Base-by-base conservation (phyloP, 1,284 basidiomycete genomes). In the Ceratobasidium sp. region DNA sequence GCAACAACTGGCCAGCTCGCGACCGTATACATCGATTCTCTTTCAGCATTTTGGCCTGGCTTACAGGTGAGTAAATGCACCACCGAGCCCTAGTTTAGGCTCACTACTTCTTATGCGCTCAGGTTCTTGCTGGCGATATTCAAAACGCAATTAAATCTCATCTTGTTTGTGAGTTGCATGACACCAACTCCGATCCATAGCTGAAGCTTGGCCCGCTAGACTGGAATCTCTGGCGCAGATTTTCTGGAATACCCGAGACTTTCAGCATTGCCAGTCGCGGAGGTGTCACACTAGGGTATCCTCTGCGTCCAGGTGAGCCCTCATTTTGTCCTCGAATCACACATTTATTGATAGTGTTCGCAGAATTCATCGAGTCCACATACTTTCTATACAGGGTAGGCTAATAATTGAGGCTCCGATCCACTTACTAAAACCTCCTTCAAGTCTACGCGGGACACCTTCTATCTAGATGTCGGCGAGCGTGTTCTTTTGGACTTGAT, bases 341-440 rank as follows among this genome's bases (percentile, higher is more conserved):
- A 28, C n/a, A 17, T 7, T 48, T 71, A 59, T 74, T 65, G 81
- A 26, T 70, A 13, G 48, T 23, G 28, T 70, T 61, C 66, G 1
- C 84, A 87, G 96, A 98, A 84, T 96, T 97, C 81, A 90, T 97
- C 78, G 96, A 98, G 85, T 96, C 94, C 33, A 98, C 95, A 2
- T 97, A 96, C 90, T 97, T 97, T 85, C 87, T 98, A 12, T 97
- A 98, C 83, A 89, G 93, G 71, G 95, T 94, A 82, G 80, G 90
- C 85, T 48, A 20, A 15, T 20, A 38, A 48, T 2, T 54, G 17
- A 46, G 1, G 13, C 26, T 15, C 65, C 69, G 71, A 50, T 46
- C 6, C 17, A 10, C n/a, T 13, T 40, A 46, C 48, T 77, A 79
- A 54, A 80, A 12, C 26, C 33, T 62, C 65, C 70, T 10, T n/a